Conservation (phyloP, 2,329 filamentous ascomycete genomes). For the Hansfordia pulvinata region DNA sequence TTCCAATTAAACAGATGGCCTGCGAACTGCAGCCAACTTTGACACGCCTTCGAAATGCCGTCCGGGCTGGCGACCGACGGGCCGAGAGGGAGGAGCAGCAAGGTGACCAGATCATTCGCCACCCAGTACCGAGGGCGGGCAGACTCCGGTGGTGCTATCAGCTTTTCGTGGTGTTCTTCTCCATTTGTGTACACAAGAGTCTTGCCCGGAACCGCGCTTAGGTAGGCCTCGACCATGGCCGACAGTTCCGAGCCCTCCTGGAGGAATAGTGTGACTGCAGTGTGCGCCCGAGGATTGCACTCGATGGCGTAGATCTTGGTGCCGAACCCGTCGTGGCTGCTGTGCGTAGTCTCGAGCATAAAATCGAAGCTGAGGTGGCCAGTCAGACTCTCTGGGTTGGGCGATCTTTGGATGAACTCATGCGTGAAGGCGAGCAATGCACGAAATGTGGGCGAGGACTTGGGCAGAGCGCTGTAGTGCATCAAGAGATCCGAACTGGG, state of each 20-base stretch:
- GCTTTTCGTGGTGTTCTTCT: neutral
- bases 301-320: constrained; percentile 51
- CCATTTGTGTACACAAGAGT: constrained; percentile 14
- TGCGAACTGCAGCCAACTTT: no score
- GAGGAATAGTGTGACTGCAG: constrained; percentile 48
- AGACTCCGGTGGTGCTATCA: constrained; percentile 9
- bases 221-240: constrained; percentile 36
- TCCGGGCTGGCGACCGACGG: constrained; percentile 13
- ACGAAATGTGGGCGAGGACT: constrained; percentile 35
- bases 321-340: constrained; percentile 13
- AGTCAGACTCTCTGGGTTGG: constrained; percentile 30
- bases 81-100: constrained; percentile 31
- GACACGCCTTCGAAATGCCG: no score
- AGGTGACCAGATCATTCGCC: constrained; percentile 48
- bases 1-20: constrained; percentile 33
- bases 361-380: constrained; percentile 66
- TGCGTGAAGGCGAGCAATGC: constrained; percentile 55
- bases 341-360: constrained; percentile 33
- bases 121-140: constrained; percentile 42
- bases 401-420: constrained; percentile 36
- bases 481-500: constrained; percentile 48
- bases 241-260: constrained; percentile 23
- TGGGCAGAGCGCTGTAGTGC: constrained; percentile 49
- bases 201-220: no score
- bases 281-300: constrained; percentile 58